A percentile compares a stretch with the other conserved stretches of the same genome.
These are phyloP conservation scores for Ascochyta pisi DNA, from an alignment of 2,329 filamentous ascomycete species.

Conservation along the genomic window DNA sequence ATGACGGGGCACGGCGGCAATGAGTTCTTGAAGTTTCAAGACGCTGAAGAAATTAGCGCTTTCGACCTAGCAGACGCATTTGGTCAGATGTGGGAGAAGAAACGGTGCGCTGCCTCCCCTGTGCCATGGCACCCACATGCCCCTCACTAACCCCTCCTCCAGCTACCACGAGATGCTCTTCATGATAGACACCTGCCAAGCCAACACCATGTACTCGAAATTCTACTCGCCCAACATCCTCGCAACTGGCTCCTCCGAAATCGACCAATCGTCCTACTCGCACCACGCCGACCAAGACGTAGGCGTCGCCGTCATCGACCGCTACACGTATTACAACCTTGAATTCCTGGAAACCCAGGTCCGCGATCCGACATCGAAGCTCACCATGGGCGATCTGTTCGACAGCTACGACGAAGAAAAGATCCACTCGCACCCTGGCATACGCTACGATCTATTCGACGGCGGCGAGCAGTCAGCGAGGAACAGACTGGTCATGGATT, in stretches of 20 bases:
- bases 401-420: constrained; percentile 95
- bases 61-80: constrained; percentile 97
- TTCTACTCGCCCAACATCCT: constrained; percentile 99
- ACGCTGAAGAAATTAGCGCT: constrained; percentile 94
- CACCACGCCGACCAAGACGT: constrained; percentile 99
- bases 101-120: constrained; percentile 63
- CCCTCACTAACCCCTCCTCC: constrained; percentile 1
- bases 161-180: constrained; percentile 97
- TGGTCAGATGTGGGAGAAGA: constrained; percentile 99
- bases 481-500: constrained; percentile 87
- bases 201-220: constrained; percentile 98
- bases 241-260: constrained; percentile 92
- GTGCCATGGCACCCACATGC: neutral
- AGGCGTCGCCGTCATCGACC: constrained; percentile 89
- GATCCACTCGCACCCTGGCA: constrained; percentile 90
- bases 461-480: constrained; percentile 81
- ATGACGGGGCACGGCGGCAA: constrained; percentile 99
- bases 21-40: constrained; percentile 98
- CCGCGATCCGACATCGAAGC: constrained; percentile 82
- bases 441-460: constrained; percentile 93
- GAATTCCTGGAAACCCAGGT: constrained; percentile 95
- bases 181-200: constrained; percentile 99
- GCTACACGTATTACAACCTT: constrained; percentile 21
- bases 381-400: constrained; percentile 91
- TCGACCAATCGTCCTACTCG: constrained; percentile 95